phyloP scores from a whole-genome alignment of 768 basidiomycete genomes.

The Suillus occidentalis region DNA sequence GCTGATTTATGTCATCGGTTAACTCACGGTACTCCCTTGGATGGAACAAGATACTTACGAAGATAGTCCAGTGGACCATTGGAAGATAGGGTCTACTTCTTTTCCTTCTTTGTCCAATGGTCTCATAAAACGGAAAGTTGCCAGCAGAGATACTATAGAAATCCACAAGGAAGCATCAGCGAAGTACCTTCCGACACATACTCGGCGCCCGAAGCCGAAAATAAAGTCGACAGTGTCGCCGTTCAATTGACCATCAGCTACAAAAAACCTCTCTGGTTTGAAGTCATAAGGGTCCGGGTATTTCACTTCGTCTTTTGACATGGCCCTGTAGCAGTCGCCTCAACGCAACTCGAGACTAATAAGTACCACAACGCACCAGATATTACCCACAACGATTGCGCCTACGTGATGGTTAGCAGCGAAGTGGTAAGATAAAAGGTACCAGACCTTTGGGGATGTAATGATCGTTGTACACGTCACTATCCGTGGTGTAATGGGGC shows the following conservation, averaged over 20 bases:
- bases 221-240: conserved; percentile 21
- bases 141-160: conserved; percentile 30
- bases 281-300: conserved; percentile 29
- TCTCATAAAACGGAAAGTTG: conserved; percentile 31
- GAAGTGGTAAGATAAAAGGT: not conserved
- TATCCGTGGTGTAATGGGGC: conserved; percentile 27
- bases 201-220: conserved; percentile 32
- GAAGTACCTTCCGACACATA: conserved; percentile 31
- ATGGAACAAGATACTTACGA: conserved; percentile 22
- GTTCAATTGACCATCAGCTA: conserved; percentile 24
- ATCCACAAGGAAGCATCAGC: conserved; percentile 34
- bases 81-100: conserved; percentile 25
- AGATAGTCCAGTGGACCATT: conserved; percentile 29
- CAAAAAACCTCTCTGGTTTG: conserved; percentile 29
- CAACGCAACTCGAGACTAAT: conserved; percentile 10
- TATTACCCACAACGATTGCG: conserved; percentile 30
- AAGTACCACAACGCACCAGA: conserved; percentile 21
- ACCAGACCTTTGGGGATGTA: conserved; percentile 27
- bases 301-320: conserved; percentile 27
- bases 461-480: conserved; percentile 26
- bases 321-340: conserved; percentile 20
- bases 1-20: conserved; percentile 12
- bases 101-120: conserved; percentile 25
- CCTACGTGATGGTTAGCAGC: conserved; percentile 24
- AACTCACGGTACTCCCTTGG: conserved; percentile 2